Evolutionary conservation across 345 rosid genomes (phyloP).

Genomic region (Syzygium oleosum): DNA sequence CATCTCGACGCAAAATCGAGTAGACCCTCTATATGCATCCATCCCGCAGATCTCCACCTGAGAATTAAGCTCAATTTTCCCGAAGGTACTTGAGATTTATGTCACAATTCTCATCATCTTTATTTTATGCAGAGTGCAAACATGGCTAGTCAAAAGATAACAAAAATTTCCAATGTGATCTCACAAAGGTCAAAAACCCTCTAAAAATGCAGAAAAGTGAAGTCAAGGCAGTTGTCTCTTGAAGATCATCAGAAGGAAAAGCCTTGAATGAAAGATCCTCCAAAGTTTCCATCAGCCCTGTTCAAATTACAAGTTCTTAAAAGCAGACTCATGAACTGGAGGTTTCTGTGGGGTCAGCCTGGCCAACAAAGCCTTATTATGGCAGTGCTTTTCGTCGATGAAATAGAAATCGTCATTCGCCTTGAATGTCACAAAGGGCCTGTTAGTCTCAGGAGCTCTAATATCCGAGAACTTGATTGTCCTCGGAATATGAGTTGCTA

Average conservation of each 20-base stretch:
- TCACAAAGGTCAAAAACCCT: background rate
- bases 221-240: background rate
- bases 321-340: constrained; percentile 56
- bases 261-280: background rate
- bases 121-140: background rate
- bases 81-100: background rate
- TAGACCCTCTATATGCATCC: background rate
- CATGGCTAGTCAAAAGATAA: background rate
- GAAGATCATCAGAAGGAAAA: background rate
- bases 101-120: background rate
- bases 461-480: constrained; percentile 78
- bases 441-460: constrained; percentile 57
- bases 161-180: background rate
- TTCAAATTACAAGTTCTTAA: constrained; percentile 59
- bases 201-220: background rate
- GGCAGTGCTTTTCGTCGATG: constrained; percentile 72
- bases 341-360: constrained; percentile 61
- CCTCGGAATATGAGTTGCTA: constrained; percentile 49
- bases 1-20: background rate
- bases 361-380: constrained; percentile 83
- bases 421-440: constrained; percentile 85
- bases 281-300: background rate
- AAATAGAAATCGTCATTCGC: constrained; percentile 73
- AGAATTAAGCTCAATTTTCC: background rate
- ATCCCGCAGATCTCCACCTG: background rate